Evolutionary conservation across 352 stramenopile species (phyloP).

Genomic region (Phytophthora pseudosyringae): DNA sequence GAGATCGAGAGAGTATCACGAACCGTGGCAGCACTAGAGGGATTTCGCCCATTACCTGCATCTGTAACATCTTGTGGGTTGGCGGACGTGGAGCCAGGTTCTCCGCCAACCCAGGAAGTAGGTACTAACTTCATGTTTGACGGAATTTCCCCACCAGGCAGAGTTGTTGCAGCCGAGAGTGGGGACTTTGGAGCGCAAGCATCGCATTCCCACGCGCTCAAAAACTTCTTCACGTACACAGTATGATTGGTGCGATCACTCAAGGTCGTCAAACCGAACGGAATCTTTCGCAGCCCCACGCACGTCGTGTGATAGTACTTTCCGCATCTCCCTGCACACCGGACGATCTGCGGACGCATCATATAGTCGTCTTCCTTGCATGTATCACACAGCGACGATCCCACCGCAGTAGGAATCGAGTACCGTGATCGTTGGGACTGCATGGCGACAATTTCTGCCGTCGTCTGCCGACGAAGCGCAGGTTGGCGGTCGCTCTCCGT

Average conservation of each 20-base stretch:
- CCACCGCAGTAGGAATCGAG: constrained; percentile 38
- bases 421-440: constrained; percentile 70
- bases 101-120: constrained; percentile 41
- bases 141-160: constrained; percentile 34
- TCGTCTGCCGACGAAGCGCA: constrained; percentile 55
- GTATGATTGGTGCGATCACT: constrained; percentile 82
- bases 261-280: constrained; percentile 83
- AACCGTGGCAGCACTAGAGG: not conserved
- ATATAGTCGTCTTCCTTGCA: constrained; percentile 89
- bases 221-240: constrained; percentile 87
- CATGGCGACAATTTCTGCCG: constrained; percentile 75
- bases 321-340: constrained; percentile 54
- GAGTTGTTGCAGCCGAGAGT: not conserved
- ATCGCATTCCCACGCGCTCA: constrained; percentile 78
- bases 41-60: not conserved
- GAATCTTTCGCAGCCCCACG: constrained; percentile 78
- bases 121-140: constrained; percentile 59
- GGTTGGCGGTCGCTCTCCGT: constrained; percentile 22
- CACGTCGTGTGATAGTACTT: constrained; percentile 80
- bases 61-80: constrained; percentile 41
- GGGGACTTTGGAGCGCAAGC: constrained; percentile 41
- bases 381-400: constrained; percentile 48
- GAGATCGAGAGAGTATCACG: constrained; percentile 6
- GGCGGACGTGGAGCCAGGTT: constrained; percentile 12
- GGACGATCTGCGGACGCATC: constrained; percentile 77